These are phyloP conservation scores for Rubus idaeus DNA, from an alignment of 306 rosid genomes.

Conservation along the genomic window DNA sequence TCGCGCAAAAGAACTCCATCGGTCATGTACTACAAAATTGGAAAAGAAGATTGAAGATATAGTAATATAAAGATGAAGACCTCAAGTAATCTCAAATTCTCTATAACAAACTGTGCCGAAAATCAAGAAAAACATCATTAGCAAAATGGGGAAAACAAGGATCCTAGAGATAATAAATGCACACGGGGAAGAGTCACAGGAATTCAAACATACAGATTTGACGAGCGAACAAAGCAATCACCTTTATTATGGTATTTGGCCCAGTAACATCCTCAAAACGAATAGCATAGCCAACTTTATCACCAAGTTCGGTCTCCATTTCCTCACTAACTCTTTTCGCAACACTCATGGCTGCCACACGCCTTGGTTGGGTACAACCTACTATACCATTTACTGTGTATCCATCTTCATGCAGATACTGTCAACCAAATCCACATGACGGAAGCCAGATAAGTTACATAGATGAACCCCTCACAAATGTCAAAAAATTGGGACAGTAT, in stretches of 20 bases:
- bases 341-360: conserved; percentile 99
- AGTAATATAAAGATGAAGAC: conserved; percentile 3
- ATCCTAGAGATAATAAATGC: background rate
- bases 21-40: conserved; percentile 85
- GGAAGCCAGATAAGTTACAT: conserved; percentile 15
- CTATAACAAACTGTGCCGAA: conserved; percentile 3
- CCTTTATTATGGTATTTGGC: conserved; percentile 86
- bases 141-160: background rate
- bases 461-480: background rate
- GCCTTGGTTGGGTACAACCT: conserved; percentile 99
- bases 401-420: conserved; percentile 96
- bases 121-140: background rate
- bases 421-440: conserved; percentile 38
- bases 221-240: conserved; percentile 20
- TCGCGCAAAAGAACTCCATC: conserved; percentile 98
- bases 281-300: conserved; percentile 93
- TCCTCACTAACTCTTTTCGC: conserved; percentile 99
- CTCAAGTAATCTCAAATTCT: conserved; percentile 3
- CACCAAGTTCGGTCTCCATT: conserved; percentile 95
- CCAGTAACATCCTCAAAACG: conserved; percentile 99
- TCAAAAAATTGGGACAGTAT: background rate
- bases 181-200: background rate
- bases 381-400: conserved; percentile 71
- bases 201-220: conserved; percentile 7
- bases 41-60: conserved; percentile 32